Evolutionary conservation across 2,329 filamentous ascomycete species (phyloP).

Genomic region (Cercospora berteroae): DNA sequence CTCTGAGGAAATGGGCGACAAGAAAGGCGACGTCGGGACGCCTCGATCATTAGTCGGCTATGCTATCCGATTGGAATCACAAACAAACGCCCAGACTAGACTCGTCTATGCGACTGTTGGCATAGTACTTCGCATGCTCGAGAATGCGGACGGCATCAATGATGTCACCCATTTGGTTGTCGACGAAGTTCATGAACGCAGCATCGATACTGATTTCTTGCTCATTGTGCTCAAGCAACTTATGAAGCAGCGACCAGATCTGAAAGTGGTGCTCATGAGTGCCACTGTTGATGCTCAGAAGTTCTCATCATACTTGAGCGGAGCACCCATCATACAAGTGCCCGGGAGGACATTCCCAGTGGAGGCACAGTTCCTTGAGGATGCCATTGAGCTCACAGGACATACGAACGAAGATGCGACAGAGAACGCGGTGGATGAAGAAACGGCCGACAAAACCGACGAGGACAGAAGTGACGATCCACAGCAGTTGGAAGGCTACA

Average conservation of each 20-base stretch:
- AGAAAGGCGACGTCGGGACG: conserved; percentile 76
- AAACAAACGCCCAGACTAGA: conserved; percentile 74
- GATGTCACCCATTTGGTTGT: conserved; percentile 92
- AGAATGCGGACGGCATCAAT: conserved; percentile 77
- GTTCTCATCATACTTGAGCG: conserved; percentile 84
- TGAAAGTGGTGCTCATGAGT: conserved; percentile 96
- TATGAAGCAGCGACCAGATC: conserved; percentile 69
- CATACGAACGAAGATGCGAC: conserved; percentile 64
- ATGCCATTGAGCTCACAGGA: conserved; percentile 83
- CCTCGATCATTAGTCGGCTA: conserved; percentile 84
- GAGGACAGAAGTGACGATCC: conserved; percentile 51
- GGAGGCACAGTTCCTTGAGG: conserved; percentile 81
- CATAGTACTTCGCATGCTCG: conserved; percentile 97
- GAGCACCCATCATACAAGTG: conserved; percentile 83
- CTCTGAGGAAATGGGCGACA: conserved; percentile 90
- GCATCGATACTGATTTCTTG: conserved; percentile 95
- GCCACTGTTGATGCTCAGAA: conserved; percentile 90
- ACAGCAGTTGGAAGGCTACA: conserved; percentile 70
- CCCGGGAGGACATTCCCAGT: conserved; percentile 94
- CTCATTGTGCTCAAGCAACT: conserved; percentile 87
- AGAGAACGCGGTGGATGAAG: conserved; percentile 49
- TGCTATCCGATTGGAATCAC: conserved; percentile 88
- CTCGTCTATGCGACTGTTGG: conserved; percentile 85
- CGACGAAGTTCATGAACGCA: conserved; percentile 96
- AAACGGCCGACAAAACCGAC: conserved; percentile 42